Evolutionary conservation across 495 filamentous ascomycete genomes (phyloP), one percentile per base, ranked within the genome.

Genomic region (Filosporella fistucella): DNA sequence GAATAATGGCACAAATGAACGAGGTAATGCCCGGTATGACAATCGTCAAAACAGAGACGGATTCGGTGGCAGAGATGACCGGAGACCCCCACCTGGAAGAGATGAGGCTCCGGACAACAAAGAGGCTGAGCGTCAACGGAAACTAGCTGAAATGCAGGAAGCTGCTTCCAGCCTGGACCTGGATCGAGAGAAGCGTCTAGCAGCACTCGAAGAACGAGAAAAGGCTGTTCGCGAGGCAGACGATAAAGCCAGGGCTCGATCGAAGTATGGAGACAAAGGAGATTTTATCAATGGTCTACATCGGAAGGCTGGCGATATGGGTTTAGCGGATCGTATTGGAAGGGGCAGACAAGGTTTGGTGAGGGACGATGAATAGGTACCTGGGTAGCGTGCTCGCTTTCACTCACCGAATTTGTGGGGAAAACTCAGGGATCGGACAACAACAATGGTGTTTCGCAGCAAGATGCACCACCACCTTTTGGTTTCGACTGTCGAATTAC

Each of bases 111-210:
- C 40, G 18, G 52, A 62, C 26, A 62, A 67, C 9, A 59, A 60
- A 2, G 67, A 72, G 28, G 68, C 73, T 13, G 80, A 85, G 48
- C 77, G 76, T 2, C 77, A 75, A 7, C 69, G 74, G 16, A 91
- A 86, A 58, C 70, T 97, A 4, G 88, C 86, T 14, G 86, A 83
- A 26, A 98, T 98, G 93, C 87, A 89, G 58, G 75, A 77, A 20
- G 88, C 87, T 44, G 93, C 93, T n/a, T 71, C 72, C 2, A 77
- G 85, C 11, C 72, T 98, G 49, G 87, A 96, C 61, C 55, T 72
- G 29, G 81, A 85, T 39, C 86, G 93, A 16, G 78, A 80, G 38
- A 74, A 77, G 34, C 80, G 90, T 21, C 69, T 96, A 17, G 76
- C 79, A 1, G 77, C 81, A 4, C 72, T 93, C 30, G 76, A 75